Evolutionary conservation across 257 asterid species (phyloP).

Genomic region (Gentiana straminea): DNA sequence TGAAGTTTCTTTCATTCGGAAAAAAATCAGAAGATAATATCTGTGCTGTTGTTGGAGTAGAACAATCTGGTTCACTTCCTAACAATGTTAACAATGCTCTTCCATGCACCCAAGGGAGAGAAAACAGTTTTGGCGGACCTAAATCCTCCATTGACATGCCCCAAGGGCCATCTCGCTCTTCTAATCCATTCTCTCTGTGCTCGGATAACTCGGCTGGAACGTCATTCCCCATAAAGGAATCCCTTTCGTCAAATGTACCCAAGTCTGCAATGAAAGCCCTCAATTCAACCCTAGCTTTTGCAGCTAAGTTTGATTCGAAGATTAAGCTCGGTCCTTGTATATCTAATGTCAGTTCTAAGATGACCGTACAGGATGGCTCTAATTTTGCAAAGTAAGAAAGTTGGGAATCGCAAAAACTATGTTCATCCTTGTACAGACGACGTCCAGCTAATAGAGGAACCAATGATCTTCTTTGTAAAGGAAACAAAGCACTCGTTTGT

Average conservation of each 20-base stretch:
- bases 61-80: slow-evolving; percentile 2
- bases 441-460: background rate
- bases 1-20: slow-evolving; percentile 22
- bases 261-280: slow-evolving; percentile 49
- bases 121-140: slow-evolving; percentile 14
- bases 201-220: slow-evolving; percentile 14
- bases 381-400: slow-evolving; percentile 9
- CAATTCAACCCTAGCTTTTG: slow-evolving; percentile 61
- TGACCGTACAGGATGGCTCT: slow-evolving; percentile 14
- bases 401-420: background rate
- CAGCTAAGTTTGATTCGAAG: slow-evolving; percentile 55
- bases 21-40: slow-evolving; percentile 14
- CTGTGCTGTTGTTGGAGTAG: slow-evolving; percentile 13
- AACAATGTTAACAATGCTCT: slow-evolving; percentile 12
- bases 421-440: background rate
- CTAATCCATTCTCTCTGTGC: no score
- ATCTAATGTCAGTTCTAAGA: slow-evolving; percentile 5
- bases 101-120: slow-evolving; percentile 16
- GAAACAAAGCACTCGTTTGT: no score
- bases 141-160: slow-evolving; percentile 15
- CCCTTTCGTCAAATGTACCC: slow-evolving; percentile 33
- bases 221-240: slow-evolving; percentile 27
- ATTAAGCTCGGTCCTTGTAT: slow-evolving; percentile 28
- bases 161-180: slow-evolving; percentile 4
- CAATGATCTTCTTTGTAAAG: no score